Evolutionary conservation across 768 basidiomycete genomes (phyloP).

Genomic region (Boletus eberwhitei): DNA sequence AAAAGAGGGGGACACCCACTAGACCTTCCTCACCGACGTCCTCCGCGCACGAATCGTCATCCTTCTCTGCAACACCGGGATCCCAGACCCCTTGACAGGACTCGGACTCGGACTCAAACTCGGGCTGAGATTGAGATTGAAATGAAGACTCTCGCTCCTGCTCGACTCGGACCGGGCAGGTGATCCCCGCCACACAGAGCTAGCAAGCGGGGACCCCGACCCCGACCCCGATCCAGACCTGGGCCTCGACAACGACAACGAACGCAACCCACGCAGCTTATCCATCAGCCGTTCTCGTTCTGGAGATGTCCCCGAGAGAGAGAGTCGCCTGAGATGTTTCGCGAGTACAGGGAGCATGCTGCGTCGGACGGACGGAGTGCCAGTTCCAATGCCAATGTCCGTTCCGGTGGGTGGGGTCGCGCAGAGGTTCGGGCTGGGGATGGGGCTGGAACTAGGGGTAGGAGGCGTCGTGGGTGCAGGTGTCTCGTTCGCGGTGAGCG

Average conservation of each 20-base stretch:
- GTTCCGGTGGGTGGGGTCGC: constrained; percentile 1
- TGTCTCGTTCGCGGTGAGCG: constrained; percentile 19
- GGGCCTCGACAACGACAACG: constrained; percentile 10
- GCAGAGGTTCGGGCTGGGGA: not conserved
- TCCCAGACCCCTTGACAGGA: constrained; percentile 25
- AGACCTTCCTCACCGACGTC: constrained; percentile 19
- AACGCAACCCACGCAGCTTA: constrained; percentile 23
- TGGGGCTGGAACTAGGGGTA: constrained; percentile 17
- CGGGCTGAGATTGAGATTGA: not conserved
- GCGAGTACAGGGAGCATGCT: constrained; percentile 31
- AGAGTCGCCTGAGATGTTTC: constrained; percentile 26
- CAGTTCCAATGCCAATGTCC: not conserved
- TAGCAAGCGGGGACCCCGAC: constrained; percentile 4
- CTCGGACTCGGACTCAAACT: constrained; percentile 13
- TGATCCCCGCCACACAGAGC: constrained; percentile 13
- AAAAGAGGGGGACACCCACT: not conserved
- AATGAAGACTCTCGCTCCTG: constrained; percentile 8
- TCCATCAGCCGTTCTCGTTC: constrained; percentile 23
- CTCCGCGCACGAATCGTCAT: constrained; percentile 28
- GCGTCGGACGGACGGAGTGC: constrained; percentile 11
- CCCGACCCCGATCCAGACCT: not conserved
- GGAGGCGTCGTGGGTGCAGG: constrained; percentile 27
- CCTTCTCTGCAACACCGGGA: constrained; percentile 27
- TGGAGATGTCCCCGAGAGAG: constrained; percentile 15
- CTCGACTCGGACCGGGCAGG: constrained; percentile 18